A percentile compares a stretch with the other conserved stretches of the same genome.
Evolutionary conservation across 2,329 filamentous ascomycete species (phyloP).

Genomic region (Cadophora luteo-olivacea): DNA sequence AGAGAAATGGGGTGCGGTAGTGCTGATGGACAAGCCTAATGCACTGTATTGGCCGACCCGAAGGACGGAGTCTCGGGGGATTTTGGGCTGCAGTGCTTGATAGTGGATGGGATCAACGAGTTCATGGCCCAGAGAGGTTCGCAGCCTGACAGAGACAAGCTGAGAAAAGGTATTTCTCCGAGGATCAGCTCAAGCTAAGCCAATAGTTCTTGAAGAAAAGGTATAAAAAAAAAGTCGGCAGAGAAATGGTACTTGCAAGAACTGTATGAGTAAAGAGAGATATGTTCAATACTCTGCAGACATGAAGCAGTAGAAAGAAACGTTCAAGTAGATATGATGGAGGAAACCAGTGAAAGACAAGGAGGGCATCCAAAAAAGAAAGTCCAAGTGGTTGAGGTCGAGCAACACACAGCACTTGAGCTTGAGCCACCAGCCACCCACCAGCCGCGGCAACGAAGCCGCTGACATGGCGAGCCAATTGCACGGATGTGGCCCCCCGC

Average conservation of each 20-base stretch:
- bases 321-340: neutral
- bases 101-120: slow-evolving; percentile 11
- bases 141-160: neutral
- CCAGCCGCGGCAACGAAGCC: neutral
- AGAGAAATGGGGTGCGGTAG: neutral
- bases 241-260: no score
- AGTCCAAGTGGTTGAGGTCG: neutral
- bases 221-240: neutral
- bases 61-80: neutral
- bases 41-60: slow-evolving; percentile 12
- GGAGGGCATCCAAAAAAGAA: slow-evolving; percentile 3
- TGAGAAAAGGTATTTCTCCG: slow-evolving; percentile 4
- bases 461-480: neutral
- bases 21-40: slow-evolving; percentile 3
- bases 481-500: neutral
- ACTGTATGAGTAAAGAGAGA: no score
- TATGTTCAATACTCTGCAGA: no score
- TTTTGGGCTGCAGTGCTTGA: neutral
- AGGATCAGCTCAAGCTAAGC: neutral
- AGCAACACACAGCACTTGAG: neutral
- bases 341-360: neutral
- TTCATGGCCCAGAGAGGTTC: neutral
- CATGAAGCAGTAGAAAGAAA: neutral
- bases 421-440: neutral
- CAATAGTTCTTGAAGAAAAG: neutral